These are phyloP conservation scores for Paramyrothecium sp. DNA, from an alignment of 2,329 filamentous ascomycete species.

Conservation along the genomic window DNA sequence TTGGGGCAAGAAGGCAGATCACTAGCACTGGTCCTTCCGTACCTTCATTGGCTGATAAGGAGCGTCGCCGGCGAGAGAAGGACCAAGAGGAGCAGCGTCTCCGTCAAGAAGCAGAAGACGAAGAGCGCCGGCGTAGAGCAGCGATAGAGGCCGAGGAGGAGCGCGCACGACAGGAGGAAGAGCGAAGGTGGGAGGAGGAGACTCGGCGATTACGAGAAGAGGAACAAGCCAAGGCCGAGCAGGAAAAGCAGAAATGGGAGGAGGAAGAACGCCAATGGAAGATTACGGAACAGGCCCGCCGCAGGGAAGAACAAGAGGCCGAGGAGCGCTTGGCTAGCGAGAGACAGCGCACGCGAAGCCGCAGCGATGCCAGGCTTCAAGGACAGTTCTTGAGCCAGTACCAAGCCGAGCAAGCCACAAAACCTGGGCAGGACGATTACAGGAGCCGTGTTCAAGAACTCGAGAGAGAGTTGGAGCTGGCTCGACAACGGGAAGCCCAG, in stretches of 20 bases:
- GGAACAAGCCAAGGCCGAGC: slow-evolving; percentile 60
- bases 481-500: slow-evolving; percentile 62
- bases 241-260: slow-evolving; percentile 73
- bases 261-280: slow-evolving; percentile 77
- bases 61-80: slow-evolving; percentile 60
- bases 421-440: slow-evolving; percentile 39
- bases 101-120: slow-evolving; percentile 52
- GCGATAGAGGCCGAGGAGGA: slow-evolving; percentile 60
- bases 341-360: slow-evolving; percentile 58
- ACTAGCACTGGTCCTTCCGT: slow-evolving; percentile 78
- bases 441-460: slow-evolving; percentile 74
- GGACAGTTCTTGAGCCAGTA: slow-evolving; percentile 89
- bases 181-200: slow-evolving; percentile 66
- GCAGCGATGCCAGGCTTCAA: slow-evolving; percentile 67
- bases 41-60: slow-evolving; percentile 81
- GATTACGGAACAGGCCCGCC: slow-evolving; percentile 69
- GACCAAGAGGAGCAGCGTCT: slow-evolving; percentile 60
- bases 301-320: slow-evolving; percentile 70
- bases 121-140: slow-evolving; percentile 43
- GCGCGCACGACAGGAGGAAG: slow-evolving; percentile 59
- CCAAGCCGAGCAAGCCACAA: slow-evolving; percentile 59
- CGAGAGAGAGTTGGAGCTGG: slow-evolving; percentile 66
- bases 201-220: slow-evolving; percentile 57
- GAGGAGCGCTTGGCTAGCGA: slow-evolving; percentile 68
- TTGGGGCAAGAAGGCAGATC: slow-evolving; percentile 90